Evolutionary conservation across 192 early-diverging fungal species (phyloP).

Genomic region (Backusella sp.): DNA sequence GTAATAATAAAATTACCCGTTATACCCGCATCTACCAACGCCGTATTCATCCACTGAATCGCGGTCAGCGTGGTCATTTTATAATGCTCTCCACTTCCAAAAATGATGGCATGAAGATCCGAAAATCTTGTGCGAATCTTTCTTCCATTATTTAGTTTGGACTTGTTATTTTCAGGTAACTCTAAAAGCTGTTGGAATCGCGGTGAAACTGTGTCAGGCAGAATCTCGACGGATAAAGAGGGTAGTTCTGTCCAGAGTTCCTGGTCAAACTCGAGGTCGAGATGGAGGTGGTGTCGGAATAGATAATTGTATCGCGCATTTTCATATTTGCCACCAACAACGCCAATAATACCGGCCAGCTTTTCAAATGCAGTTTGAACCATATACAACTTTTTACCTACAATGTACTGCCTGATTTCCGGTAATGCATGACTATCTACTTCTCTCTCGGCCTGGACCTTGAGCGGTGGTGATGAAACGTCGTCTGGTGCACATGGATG

Average conservation of each 20-base stretch:
- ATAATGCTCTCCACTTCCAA: constrained; percentile 33
- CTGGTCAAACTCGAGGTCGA: neutral
- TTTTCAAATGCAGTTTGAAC: constrained; percentile 35
- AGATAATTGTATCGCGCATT: constrained; percentile 20
- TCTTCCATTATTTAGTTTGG: constrained; percentile 29
- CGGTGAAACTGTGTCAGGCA: constrained; percentile 14
- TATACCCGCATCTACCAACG: constrained; percentile 29
- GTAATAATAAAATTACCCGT: constrained; percentile 14
- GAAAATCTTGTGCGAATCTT: constrained; percentile 33
- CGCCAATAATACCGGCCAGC: constrained; percentile 35
- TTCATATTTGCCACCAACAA: constrained; percentile 46
- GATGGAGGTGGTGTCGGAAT: constrained; percentile 7
- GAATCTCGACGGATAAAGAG: constrained; percentile 7
- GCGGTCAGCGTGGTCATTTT: constrained; percentile 35
- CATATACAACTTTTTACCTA: constrained; percentile 40
- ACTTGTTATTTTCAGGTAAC: neutral
- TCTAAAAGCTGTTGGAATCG: constrained; percentile 18
- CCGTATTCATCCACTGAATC: constrained; percentile 34
- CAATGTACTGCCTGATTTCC: constrained; percentile 26
- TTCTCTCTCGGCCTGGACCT: constrained; percentile 45
- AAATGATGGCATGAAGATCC: constrained; percentile 35
- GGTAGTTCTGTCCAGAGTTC: constrained; percentile 25
- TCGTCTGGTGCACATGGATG: constrained; percentile 25
- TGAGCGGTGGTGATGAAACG: constrained; percentile 36
- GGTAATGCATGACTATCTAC: constrained; percentile 34